A percentile compares a stretch with the other conserved stretches of the same genome.
phyloP scores from a whole-genome alignment of 257 asterid genomes.

The Pogostemon cablin region DNA sequence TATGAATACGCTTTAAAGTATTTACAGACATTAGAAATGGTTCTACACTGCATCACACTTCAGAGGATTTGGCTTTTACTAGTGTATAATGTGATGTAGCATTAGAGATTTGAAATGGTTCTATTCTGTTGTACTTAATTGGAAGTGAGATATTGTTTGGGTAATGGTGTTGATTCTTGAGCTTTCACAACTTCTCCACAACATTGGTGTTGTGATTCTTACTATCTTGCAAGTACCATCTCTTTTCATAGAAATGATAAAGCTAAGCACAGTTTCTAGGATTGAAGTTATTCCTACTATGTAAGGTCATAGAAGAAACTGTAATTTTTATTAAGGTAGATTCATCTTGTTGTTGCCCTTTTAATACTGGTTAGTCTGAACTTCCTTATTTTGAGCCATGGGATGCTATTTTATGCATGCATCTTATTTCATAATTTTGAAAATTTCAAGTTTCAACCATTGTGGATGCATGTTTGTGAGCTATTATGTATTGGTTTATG shows the following conservation, averaged over 20 bases:
- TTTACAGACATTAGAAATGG: not conserved
- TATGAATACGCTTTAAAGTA: not conserved
- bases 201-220: slow-evolving; percentile 13
- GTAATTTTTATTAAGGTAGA: not conserved
- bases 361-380: not conserved
- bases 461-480: not conserved
- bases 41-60: not conserved
- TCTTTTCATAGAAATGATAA: not conserved
- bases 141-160: not conserved
- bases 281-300: not conserved
- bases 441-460: not conserved
- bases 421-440: not conserved
- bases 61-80: slow-evolving; percentile 14
- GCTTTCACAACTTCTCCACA: not conserved
- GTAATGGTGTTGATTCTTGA: slow-evolving; percentile 6
- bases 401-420: not conserved
- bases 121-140: not conserved
- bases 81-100: not conserved
- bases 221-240: not conserved
- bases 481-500: not conserved
- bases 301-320: not conserved
- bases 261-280: not conserved
- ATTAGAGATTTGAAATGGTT: slow-evolving; percentile 2
- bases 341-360: not conserved
- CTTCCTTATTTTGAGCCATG: not conserved